Evolutionary conservation across 495 filamentous ascomycete genomes (phyloP).

Genomic region (Daldinia bambusicola): DNA sequence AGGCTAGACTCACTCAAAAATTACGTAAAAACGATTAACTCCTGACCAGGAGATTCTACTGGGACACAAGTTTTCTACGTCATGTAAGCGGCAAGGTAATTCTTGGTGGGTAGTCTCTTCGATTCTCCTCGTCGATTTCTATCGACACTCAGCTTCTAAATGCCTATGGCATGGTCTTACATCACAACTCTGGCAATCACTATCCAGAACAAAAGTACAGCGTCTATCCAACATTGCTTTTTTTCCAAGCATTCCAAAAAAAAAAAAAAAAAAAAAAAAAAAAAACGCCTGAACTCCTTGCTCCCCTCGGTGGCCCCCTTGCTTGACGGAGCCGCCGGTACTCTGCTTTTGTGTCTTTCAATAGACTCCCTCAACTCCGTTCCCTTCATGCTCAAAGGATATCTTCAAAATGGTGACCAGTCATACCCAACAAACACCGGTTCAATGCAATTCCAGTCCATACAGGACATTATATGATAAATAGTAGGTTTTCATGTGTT

Average conservation of each 20-base stretch:
- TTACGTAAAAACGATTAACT: background rate
- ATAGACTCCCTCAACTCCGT: constrained; percentile 20
- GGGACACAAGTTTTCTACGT: background rate
- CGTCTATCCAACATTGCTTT: background rate
- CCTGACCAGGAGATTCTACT: background rate
- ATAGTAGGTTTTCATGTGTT: no score
- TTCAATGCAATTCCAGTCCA: constrained; percentile 21
- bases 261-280: background rate
- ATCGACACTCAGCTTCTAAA: constrained; percentile 21
- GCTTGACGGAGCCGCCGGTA: background rate
- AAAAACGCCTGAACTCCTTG: constrained; percentile 11
- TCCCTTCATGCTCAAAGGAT: constrained; percentile 27
- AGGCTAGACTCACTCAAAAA: no score
- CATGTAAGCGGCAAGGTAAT: background rate
- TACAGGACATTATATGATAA: constrained; percentile 6
- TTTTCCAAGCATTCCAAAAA: constrained; percentile 3
- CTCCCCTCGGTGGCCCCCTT: constrained; percentile 2
- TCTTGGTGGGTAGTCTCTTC: background rate
- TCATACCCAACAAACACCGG: constrained; percentile 18
- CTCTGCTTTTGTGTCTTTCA: background rate
- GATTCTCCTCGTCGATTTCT: constrained; percentile 17
- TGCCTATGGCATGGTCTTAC: constrained; percentile 17
- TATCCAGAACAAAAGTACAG: background rate
- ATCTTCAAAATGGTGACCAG: constrained; percentile 30
- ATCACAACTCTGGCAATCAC: background rate